phyloP scores from a whole-genome alignment of 2,329 filamentous ascomycete genomes.

The Monosporascus sp. region DNA sequence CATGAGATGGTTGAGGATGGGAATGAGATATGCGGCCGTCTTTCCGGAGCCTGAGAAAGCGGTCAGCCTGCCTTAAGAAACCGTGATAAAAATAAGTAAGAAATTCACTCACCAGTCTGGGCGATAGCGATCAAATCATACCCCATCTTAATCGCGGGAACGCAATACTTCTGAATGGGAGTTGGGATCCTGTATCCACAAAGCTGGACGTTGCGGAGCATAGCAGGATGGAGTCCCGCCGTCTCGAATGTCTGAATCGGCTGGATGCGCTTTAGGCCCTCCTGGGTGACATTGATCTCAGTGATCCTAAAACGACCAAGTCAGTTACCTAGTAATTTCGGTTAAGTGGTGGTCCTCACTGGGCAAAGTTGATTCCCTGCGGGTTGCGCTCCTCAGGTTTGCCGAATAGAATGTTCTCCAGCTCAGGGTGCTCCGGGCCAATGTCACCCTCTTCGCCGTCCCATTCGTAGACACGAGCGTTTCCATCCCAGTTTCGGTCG shows the following conservation, averaged over 20 bases:
- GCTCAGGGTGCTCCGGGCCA: slow-evolving; percentile 61
- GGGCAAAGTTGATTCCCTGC: slow-evolving; percentile 58
- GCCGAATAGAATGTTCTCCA: slow-evolving; percentile 75
- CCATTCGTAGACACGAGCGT: slow-evolving; percentile 74
- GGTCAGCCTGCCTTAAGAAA: neutral
- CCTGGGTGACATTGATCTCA: slow-evolving; percentile 51
- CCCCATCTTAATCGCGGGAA: slow-evolving; percentile 72
- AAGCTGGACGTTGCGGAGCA: slow-evolving; percentile 71
- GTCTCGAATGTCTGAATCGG: slow-evolving; percentile 59
- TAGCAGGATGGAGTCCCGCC: slow-evolving; percentile 78
- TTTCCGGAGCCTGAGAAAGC: slow-evolving; percentile 75
- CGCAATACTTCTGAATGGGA: slow-evolving; percentile 79
- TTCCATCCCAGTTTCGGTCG: slow-evolving; percentile 41
- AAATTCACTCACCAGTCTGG: slow-evolving; percentile 71
- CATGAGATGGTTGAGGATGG: slow-evolving; percentile 86
- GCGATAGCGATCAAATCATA: slow-evolving; percentile 84
- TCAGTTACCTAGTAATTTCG: neutral
- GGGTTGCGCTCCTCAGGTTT: slow-evolving; percentile 42
- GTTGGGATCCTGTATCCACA: slow-evolving; percentile 70
- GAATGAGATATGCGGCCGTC: slow-evolving; percentile 87
- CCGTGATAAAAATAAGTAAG: neutral
- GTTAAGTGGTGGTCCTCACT: slow-evolving; percentile 37
- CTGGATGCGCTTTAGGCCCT: slow-evolving; percentile 46
- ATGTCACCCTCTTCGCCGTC: slow-evolving; percentile 81
- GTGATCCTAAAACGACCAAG: slow-evolving; percentile 39